Evolutionary conservation across 2,329 filamentous ascomycete species (phyloP), one percentile per base, ranked within the genome.

Genomic region (Epichloe festucae): DNA sequence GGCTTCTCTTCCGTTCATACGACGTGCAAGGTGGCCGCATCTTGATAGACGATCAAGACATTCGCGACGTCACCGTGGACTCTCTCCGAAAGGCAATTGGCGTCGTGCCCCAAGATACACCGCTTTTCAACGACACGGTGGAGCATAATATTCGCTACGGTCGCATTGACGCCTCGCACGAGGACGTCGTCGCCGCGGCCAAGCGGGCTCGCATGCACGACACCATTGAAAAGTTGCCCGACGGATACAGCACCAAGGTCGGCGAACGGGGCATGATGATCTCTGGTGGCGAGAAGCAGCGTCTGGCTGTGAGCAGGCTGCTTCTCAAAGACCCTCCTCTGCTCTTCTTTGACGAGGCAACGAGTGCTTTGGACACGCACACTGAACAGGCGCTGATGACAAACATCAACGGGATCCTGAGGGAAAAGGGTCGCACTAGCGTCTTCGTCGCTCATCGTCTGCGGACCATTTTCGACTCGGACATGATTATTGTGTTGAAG

Each of bases 231-330:
- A 73, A 73, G n/a, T 84, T 95, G 65, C 89, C 88, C 1, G 84
- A 90, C n/a, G 88, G 89, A 15, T 95, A 97, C 66, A 70, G 84
- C 21, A 97, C 93, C 19, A 89, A 85, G 67, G 93, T 97, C 27
- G 91, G 91, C 50, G 91, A 96, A 72, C 79, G 91, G 46, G 90
- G 90, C 1, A 84, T 96, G 79, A 96, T 96, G 90, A 95, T 96
- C 44, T 94, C 87, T 1, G 90, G 88, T 2, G 90, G 90, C 35
- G 91, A 96, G 71, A 96, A 96, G 68, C 90, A 96, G 69, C 81
- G 90, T 3, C 72, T 96, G 11, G 91, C 91, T 0, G 81, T 96
- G 23, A 88, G 87, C 27, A 76, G 90, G 43, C 66, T 96, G 40
- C 77, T 96, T 1, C 75, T 96, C 53, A 96, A 96, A 66, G 87